Evolutionary conservation across 2,329 filamentous ascomycete genomes (phyloP).

Genomic region (Phyllosticta capitalensis): DNA sequence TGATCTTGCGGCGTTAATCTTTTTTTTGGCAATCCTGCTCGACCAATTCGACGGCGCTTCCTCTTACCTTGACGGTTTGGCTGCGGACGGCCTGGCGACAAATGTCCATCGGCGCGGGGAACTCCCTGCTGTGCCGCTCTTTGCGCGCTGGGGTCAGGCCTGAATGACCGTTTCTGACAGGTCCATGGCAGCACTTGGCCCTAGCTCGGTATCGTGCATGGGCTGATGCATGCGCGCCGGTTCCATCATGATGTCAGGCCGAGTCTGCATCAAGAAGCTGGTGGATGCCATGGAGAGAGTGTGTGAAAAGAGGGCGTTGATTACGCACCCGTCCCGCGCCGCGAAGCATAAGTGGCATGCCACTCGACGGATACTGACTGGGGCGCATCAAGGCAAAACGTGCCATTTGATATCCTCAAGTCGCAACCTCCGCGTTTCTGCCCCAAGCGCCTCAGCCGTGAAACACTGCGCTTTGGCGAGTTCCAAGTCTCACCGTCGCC

Average conservation of each 20-base stretch:
- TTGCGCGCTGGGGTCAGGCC: slow-evolving; percentile 5
- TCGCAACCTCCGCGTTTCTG: no score
- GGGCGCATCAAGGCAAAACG: slow-evolving; percentile 3
- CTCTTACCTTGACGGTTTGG: slow-evolving; percentile 6
- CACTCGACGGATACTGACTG: no score
- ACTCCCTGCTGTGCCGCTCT: slow-evolving; percentile 6
- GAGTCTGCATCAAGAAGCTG: slow-evolving; percentile 9
- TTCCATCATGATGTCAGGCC: slow-evolving; percentile 13
- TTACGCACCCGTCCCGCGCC: slow-evolving; percentile 1
- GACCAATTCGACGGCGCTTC: slow-evolving; percentile 1
- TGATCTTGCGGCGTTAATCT: slow-evolving; percentile 8
- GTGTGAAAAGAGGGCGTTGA: background rate
- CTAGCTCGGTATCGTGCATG: slow-evolving; percentile 8
- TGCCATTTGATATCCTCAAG: slow-evolving; percentile 9
- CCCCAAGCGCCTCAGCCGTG: slow-evolving; percentile 10
- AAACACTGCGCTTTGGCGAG: slow-evolving; percentile 8
- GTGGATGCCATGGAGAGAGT: no score
- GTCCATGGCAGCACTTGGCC: slow-evolving; percentile 12
- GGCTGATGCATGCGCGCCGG: slow-evolving; percentile 13
- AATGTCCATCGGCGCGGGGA: slow-evolving; percentile 1
- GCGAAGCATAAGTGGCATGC: background rate
- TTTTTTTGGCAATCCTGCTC: background rate
- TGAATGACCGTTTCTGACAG: slow-evolving; percentile 12
- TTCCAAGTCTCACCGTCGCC: background rate
- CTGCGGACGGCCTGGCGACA: slow-evolving; percentile 10